Conservation (phyloP, 2,329 filamentous ascomycete genomes). For the Grosmannia huntii region DNA sequence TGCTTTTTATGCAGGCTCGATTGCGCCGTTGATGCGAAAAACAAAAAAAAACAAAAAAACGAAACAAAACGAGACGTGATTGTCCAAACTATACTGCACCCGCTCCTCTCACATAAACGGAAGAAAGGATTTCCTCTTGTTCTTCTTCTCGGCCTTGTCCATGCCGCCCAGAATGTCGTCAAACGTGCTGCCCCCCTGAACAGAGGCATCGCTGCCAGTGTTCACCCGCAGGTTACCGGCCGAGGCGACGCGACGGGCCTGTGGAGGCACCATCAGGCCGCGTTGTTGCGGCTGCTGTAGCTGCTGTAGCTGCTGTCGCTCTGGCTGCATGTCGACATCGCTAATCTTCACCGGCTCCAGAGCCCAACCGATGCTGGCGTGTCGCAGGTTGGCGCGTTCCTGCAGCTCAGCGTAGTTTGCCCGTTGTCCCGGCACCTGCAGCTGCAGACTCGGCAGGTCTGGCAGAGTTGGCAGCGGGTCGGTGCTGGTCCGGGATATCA, state of each 20-base stretch:
- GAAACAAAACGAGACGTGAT: neutral
- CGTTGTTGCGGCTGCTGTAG: constrained; percentile 1
- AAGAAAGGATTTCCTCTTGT: constrained; percentile 17
- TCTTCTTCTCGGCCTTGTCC: constrained; percentile 15
- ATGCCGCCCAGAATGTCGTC: constrained; percentile 25
- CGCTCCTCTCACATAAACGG: constrained; percentile 10
- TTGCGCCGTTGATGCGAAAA: neutral
- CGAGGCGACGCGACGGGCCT: constrained; percentile 12
- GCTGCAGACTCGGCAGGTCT: neutral
- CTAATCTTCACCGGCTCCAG: constrained; percentile 20
- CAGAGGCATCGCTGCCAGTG: neutral
- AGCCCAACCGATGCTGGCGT: constrained; percentile 21
- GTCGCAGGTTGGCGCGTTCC: constrained; percentile 16
- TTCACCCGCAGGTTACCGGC: constrained; percentile 12
- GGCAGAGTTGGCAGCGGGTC: neutral
- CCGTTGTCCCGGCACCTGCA: constrained; percentile 4
- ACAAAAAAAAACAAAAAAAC: neutral
- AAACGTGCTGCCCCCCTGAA: constrained; percentile 16
- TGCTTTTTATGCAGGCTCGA: neutral
- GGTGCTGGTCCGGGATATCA: neutral
- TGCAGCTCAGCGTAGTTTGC: constrained; percentile 9
- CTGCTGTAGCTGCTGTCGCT: constrained; percentile 5
- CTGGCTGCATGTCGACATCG: neutral
- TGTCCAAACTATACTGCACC: neutral
- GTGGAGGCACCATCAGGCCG: neutral